These are phyloP conservation scores for Globisporangium radiosum DNA, from an alignment of 352 stramenopile species.

Conservation along the genomic window DNA sequence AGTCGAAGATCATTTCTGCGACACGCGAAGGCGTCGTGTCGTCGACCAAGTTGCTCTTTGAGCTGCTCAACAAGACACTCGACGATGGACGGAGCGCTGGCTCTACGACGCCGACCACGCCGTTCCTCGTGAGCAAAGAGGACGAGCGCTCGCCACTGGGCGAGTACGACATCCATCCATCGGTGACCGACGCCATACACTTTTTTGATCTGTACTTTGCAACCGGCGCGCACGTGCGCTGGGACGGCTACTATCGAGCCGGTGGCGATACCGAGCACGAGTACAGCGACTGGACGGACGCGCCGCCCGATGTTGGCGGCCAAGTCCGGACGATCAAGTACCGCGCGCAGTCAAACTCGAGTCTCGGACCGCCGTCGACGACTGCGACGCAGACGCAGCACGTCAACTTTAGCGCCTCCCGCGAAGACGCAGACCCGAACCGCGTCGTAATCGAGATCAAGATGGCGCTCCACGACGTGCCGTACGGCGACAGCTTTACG, in stretches of 20 bases:
- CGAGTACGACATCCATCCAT: constrained; percentile 53
- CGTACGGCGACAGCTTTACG: constrained; percentile 75
- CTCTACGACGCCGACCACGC: constrained; percentile 24
- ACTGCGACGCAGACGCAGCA: constrained; percentile 50
- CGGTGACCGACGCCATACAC: constrained; percentile 40
- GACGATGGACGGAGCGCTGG: constrained; percentile 11
- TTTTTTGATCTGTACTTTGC: constrained; percentile 78
- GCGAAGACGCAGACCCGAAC: constrained; percentile 29
- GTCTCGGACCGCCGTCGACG: constrained; percentile 58
- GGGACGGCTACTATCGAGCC: constrained; percentile 49
- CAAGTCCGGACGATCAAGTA: constrained; percentile 68
- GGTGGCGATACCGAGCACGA: constrained; percentile 60
- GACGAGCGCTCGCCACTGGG: constrained; percentile 64
- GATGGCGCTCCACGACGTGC: constrained; percentile 67
- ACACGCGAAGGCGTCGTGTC: constrained; percentile 53
- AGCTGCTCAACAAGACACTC: constrained; percentile 53
- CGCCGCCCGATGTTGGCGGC: constrained; percentile 43
- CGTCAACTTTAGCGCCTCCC: constrained; percentile 33
- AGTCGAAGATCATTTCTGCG: constrained; percentile 85
- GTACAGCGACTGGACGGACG: constrained; percentile 51
- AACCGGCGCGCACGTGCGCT: constrained; percentile 36
- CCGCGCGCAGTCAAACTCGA: constrained; percentile 62
- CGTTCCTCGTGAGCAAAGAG: constrained; percentile 65
- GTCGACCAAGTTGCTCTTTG: constrained; percentile 50
- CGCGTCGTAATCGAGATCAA: constrained; percentile 54